Base-by-base conservation (phyloP, 1,139 yeast species). In the Suhomyces taliae region DNA sequence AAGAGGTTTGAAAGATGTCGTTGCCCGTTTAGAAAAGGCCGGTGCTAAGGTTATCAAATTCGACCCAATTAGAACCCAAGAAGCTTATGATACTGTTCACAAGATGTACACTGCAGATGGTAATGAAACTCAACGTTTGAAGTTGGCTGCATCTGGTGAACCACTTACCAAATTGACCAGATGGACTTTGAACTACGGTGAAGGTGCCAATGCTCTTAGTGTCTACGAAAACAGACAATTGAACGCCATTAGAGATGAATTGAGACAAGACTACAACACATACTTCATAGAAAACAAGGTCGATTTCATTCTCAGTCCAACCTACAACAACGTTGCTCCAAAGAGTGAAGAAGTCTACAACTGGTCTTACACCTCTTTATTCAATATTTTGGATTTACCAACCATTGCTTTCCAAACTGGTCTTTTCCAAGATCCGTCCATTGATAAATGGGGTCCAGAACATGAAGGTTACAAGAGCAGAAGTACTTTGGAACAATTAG, bases 281-380 rank as follows among this genome's bases (percentile, higher is more conserved):
- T 78, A 67, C 59, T 70, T 83, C 59, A 70, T 78, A 49, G 65
- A 76, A 14, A 74, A 83, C 54, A 78, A 80, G 40, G 78, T 87
- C 42, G 95, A 87, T 59, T 81, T 84, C 57, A 74, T 87, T 47
- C 67, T 88, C 42, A 74, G 85, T 44, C 95, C 95, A 40, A 75
- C 83, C 6, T 83, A 84, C 60, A 80, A 79, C 49, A 87, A 87
- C 50, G 87, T 84, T 45, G 90, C 95, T 6, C 90, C 91, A 19
- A 78, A 76, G 43, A 81, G 84, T 14, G 83, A 80, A 40, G 77
- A 79, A 45, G 78, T 86, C 10, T 79, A 78, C 60, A 84, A 85
- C 65, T 86, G 95, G 93, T 85, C 89, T 4, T 86, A 85, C 67
- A 85, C 90, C 10, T 66, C 88, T 0, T 75, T 85, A 54, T 86